These are phyloP conservation scores for Paraglomus brasilianum DNA, from an alignment of 192 early-diverging fungal genomes.

Conservation along the genomic window DNA sequence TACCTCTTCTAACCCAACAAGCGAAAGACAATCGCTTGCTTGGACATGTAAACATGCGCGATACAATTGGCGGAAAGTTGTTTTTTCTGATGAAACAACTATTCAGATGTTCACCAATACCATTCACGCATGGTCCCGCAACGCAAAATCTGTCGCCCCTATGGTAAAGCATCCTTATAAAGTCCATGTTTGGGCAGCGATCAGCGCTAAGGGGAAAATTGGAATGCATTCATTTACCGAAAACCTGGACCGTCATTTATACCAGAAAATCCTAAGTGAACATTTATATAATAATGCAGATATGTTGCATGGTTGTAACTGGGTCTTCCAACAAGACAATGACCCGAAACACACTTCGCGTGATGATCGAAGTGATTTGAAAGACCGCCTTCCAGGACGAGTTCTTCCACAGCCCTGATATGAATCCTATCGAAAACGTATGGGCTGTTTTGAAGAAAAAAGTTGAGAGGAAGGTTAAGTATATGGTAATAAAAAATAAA, in stretches of 20 bases:
- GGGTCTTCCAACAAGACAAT: slow-evolving; percentile 17
- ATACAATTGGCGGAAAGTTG: slow-evolving; percentile 7
- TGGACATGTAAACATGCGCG: not conserved
- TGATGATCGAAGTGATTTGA: not conserved
- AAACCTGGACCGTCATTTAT: slow-evolving; percentile 1
- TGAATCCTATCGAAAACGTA: not conserved
- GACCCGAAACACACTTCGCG: too few species aligned
- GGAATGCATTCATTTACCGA: slow-evolving; percentile 5
- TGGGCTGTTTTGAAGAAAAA: slow-evolving; percentile 2
- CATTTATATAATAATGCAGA: slow-evolving; percentile 2
- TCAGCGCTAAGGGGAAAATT: not conserved
- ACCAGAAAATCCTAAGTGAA: not conserved
- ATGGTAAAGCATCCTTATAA: slow-evolving; percentile 21
- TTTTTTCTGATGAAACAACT: slow-evolving; percentile 24
- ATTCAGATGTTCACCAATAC: slow-evolving; percentile 19
- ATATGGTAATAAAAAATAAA: too few species aligned
- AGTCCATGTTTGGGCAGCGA: slow-evolving; percentile 17
- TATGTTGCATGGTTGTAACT: not conserved
- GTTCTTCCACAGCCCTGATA: slow-evolving; percentile 2
- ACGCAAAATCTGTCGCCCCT: slow-evolving; percentile 3
- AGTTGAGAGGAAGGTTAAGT: not conserved
- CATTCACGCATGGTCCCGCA: not conserved
- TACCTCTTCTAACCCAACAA: slow-evolving; percentile 1
- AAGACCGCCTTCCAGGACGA: not conserved
- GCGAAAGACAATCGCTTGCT: not conserved